phyloP scores from a whole-genome alignment of 176 grass and related monocot species.

The Oryza meyeriana region DNA sequence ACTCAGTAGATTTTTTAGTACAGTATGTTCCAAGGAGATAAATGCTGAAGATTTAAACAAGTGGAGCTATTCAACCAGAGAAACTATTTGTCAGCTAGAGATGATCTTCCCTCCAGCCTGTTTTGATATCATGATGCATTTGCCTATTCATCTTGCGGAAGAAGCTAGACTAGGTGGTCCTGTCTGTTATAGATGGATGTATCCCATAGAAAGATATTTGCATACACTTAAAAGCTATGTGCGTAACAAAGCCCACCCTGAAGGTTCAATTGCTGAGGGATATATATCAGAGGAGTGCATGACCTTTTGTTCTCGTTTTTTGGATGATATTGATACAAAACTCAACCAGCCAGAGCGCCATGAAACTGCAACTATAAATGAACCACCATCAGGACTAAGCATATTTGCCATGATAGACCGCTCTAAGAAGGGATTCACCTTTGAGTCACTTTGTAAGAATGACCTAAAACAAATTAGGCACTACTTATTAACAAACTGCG shows the following conservation, averaged over 20 bases:
- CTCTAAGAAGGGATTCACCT: neutral
- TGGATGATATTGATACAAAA: conserved; percentile 12
- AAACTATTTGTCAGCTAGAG: neutral
- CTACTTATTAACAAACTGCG: neutral
- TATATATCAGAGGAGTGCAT: conserved; percentile 18
- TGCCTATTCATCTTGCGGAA: neutral
- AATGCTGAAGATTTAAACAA: neutral
- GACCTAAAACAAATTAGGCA: neutral
- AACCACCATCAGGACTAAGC: neutral
- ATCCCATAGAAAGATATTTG: neutral
- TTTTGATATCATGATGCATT: no score
- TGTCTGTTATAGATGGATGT: neutral
- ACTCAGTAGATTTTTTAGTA: neutral
- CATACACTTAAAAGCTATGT: neutral
- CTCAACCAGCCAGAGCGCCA: neutral
- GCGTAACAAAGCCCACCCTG: neutral
- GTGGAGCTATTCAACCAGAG: neutral
- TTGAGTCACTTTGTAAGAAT: neutral
- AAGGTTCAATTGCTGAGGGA: conserved; percentile 34
- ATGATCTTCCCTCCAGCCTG: neutral
- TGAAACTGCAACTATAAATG: neutral
- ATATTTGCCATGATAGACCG: neutral
- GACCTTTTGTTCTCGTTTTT: conserved; percentile 8
- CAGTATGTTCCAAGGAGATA: neutral
- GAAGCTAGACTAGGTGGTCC: neutral